phyloP scores from a whole-genome alignment of 129 eudicot species.

The Gnaphalium uliginosum region DNA sequence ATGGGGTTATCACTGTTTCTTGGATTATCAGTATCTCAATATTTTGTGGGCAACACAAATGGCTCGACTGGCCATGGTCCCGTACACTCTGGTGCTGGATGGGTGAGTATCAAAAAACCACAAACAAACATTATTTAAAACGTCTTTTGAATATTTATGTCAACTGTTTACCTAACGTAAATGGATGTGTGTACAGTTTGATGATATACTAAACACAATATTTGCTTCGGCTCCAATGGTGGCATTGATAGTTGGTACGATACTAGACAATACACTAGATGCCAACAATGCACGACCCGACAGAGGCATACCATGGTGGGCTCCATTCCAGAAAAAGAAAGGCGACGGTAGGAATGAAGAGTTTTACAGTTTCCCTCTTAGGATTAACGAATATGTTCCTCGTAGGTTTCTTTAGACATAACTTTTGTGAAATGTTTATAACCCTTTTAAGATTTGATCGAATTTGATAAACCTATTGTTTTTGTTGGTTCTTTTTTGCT shows the following conservation, averaged over 20 bases:
- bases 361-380: constrained; percentile 75
- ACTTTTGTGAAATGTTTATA: constrained; percentile 13
- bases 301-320: constrained; percentile 89
- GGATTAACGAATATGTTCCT: constrained; percentile 63
- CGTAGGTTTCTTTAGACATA: constrained; percentile 53
- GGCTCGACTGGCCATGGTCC: constrained; percentile 61
- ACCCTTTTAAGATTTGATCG: not conserved
- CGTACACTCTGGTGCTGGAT: constrained; percentile 65
- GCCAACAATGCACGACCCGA: constrained; percentile 50
- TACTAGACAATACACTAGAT: constrained; percentile 74
- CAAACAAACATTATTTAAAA: not conserved
- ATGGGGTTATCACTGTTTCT: constrained; percentile 78
- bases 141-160: not conserved
- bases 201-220: constrained; percentile 75
- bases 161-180: constrained; percentile 9
- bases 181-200: constrained; percentile 55
- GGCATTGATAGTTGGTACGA: constrained; percentile 63
- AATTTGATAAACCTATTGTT: not conserved
- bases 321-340: constrained; percentile 72
- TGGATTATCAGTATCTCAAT: constrained; percentile 87
- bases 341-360: constrained; percentile 93
- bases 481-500: constrained; percentile 20
- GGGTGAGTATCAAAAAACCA: constrained; percentile 52
- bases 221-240: constrained; percentile 84
- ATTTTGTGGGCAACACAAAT: constrained; percentile 68